Percentiles rank a stretch among this genome's conserved stretches.
Conservation (phyloP, 2,329 filamentous ascomycete genomes). For the Metarhizium anisopliae region DNA sequence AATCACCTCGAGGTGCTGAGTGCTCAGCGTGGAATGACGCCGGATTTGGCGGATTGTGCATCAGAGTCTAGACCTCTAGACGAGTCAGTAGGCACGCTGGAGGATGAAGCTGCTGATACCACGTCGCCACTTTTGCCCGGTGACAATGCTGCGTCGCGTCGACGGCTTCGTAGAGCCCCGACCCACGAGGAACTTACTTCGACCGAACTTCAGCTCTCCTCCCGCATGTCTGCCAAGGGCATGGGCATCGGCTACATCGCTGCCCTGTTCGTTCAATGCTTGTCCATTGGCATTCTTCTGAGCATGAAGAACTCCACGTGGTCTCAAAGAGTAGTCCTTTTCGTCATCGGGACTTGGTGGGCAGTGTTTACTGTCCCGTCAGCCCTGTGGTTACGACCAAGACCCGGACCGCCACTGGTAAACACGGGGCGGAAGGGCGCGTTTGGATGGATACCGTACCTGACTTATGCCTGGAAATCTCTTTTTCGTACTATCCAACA, state of each 20-base stretch:
- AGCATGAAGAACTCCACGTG: conserved; percentile 68
- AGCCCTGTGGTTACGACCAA: conserved; percentile 75
- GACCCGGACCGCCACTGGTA: conserved; percentile 75
- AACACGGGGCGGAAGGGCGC: conserved; percentile 27
- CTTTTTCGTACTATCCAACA: conserved; percentile 71
- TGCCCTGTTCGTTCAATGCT: conserved; percentile 72
- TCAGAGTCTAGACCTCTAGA: conserved; percentile 27
- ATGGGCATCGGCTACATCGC: conserved; percentile 92
- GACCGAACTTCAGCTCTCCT: conserved; percentile 70
- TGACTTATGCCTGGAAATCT: conserved; percentile 77
- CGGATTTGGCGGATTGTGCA: conserved; percentile 21
- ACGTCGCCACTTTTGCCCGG: conserved; percentile 37
- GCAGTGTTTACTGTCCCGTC: conserved; percentile 81
- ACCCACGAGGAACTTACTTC: conserved; percentile 45
- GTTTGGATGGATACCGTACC: conserved; percentile 55
- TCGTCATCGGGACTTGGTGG: conserved; percentile 89
- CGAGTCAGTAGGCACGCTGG: conserved; percentile 21
- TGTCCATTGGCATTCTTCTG: conserved; percentile 70
- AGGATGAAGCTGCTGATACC: conserved; percentile 27
- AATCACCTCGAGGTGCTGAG: conserved; percentile 56
- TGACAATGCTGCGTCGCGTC: conserved; percentile 12
- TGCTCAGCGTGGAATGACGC: conserved; percentile 17
- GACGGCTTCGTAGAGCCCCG: conserved; percentile 27
- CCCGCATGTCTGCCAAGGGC: conserved; percentile 82
- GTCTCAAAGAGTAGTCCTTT: conserved; percentile 77